Percentiles rank a stretch among this genome's conserved stretches.
Conservation (phyloP, 345 rosid species). For the Draba incana region DNA sequence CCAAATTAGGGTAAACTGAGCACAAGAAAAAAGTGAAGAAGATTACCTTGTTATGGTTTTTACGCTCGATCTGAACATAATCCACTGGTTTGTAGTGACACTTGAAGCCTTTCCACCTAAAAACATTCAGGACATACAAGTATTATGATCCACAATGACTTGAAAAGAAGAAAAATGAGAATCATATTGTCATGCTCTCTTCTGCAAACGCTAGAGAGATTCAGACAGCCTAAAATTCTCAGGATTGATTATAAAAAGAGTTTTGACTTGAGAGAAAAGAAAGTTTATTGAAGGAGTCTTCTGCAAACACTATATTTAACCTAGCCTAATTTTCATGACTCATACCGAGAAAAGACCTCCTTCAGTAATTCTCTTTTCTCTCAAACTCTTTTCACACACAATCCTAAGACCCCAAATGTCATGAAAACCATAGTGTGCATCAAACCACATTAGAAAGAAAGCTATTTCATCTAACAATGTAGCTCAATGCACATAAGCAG, state of each 20-base stretch:
- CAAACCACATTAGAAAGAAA: neutral
- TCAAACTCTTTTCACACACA: neutral
- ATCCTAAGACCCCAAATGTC: neutral
- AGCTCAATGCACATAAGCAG: neutral
- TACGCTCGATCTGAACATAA: constrained; percentile 61
- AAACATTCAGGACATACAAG: neutral
- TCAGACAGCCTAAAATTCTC: neutral
- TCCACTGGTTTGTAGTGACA: constrained; percentile 61
- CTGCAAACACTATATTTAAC: too few species aligned
- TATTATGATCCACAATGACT: constrained; percentile 17
- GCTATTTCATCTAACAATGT: neutral
- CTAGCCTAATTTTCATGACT: constrained; percentile 6
- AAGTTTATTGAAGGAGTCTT: too few species aligned
- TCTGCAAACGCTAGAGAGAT: neutral
- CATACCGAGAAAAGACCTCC: neutral
- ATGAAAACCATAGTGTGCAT: neutral
- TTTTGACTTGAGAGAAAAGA: too few species aligned
- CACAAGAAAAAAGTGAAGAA: neutral
- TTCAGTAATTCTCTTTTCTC: neutral
- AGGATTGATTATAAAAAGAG: neutral
- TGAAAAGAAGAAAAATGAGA: neutral
- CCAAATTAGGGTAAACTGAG: neutral
- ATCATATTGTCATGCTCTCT: neutral
- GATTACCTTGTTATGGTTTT: constrained; percentile 68
- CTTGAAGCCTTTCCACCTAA: constrained; percentile 86